Conservation (phyloP, 768 basidiomycete species). For the Suillus tomentosus region DNA sequence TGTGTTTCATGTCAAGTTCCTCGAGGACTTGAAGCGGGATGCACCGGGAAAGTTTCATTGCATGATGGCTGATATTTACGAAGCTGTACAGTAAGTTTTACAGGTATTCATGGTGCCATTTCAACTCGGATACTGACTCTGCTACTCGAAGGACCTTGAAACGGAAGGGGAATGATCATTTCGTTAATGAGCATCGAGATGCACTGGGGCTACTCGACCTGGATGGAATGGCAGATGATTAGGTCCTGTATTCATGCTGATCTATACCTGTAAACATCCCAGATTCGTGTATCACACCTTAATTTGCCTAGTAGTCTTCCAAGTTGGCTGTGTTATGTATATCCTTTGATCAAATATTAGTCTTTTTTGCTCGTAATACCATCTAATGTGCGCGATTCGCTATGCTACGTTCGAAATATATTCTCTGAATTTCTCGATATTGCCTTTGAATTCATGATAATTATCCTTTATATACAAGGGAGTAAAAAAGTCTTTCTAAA, state of each 20-base stretch:
- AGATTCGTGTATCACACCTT: too few relatives aligned
- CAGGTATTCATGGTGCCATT: neutral
- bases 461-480: neutral
- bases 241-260: too few relatives aligned
- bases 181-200: too few relatives aligned
- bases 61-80: neutral
- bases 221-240: too few relatives aligned
- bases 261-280: too few relatives aligned
- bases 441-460: slow-evolving; percentile 1
- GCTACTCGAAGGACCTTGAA: too few relatives aligned
- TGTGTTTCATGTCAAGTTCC: neutral
- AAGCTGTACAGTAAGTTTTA: neutral
- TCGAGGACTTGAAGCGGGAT: neutral
- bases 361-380: neutral
- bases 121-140: too few relatives aligned
- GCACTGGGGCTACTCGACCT: too few relatives aligned
- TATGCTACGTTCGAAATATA: slow-evolving; percentile 1
- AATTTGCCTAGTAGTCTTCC: too few relatives aligned
- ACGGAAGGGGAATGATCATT: too few relatives aligned
- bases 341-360: too few relatives aligned
- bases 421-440: slow-evolving; percentile 1
- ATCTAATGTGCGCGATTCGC: neutral
- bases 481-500: slow-evolving; percentile 2
- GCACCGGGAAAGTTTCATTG: neutral
- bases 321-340: too few relatives aligned